A percentile compares a stretch with the other conserved stretches of the same genome.
These are phyloP conservation scores for Phoma sp. DNA, from an alignment of 2,329 filamentous ascomycete species.

Conservation along the genomic window DNA sequence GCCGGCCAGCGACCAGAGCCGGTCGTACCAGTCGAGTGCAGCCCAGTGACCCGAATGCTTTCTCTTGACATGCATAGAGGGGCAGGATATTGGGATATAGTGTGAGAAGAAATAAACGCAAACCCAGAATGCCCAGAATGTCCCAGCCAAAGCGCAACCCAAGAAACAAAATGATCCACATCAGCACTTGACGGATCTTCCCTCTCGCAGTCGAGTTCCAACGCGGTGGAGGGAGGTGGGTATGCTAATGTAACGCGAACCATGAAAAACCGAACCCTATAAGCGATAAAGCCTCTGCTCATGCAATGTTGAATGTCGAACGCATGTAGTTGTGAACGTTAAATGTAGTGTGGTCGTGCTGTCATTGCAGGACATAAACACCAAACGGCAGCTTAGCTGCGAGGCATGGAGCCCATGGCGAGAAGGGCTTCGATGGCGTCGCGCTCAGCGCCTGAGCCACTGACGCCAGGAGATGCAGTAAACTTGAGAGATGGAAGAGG, in stretches of 20 bases:
- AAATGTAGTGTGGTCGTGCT: neutral
- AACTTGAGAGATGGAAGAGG: conserved; percentile 17
- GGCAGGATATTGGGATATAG: conserved; percentile 17
- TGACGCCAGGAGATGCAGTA: conserved; percentile 35
- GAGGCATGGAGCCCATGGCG: conserved; percentile 71
- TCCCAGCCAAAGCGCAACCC: conserved; percentile 3
- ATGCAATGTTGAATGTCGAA: conserved; percentile 17
- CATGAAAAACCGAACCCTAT: conserved; percentile 7
- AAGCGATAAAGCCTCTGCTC: conserved; percentile 4
- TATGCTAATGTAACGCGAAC: conserved; percentile 33
- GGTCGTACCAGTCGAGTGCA: neutral
- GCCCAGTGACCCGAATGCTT: conserved; percentile 1
- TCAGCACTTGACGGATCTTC: conserved; percentile 51
- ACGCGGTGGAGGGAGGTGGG: conserved; percentile 23
- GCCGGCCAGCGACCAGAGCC: conserved; percentile 1
- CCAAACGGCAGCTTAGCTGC: conserved; percentile 33
- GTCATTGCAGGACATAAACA: neutral
- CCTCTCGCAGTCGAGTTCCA: conserved; percentile 31
- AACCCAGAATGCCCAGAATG: conserved; percentile 19
- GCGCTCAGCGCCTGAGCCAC: conserved; percentile 64
- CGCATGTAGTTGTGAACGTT: conserved; percentile 1
- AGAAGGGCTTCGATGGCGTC: conserved; percentile 83
- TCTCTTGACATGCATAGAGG: conserved; percentile 4
- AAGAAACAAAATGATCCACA: conserved; percentile 37
- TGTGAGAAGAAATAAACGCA: conserved; percentile 26